phyloP scores from a whole-genome alignment of 208 protist species.

The Acanthamoeba triangularis region DNA sequence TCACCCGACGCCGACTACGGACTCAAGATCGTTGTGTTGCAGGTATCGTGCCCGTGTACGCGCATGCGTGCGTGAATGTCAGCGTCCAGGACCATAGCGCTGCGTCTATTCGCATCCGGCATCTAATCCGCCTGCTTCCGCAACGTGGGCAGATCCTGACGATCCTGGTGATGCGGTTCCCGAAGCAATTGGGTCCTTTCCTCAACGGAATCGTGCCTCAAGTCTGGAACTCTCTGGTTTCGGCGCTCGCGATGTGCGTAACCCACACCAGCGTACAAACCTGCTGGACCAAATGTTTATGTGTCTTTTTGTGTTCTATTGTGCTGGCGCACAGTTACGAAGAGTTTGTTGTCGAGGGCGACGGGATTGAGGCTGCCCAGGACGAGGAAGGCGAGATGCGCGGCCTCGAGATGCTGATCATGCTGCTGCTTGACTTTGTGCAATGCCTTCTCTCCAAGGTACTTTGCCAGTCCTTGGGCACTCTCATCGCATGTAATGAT shows the following conservation, averaged over 20 bases:
- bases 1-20: slow-evolving; percentile 36
- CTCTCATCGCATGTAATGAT: neutral
- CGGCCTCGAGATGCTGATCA: slow-evolving; percentile 44
- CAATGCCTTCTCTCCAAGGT: neutral
- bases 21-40: slow-evolving; percentile 73
- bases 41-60: neutral
- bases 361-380: slow-evolving; percentile 41
- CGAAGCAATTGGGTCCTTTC: slow-evolving; percentile 43
- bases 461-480: neutral
- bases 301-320: neutral
- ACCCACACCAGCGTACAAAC: too few species aligned
- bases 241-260: slow-evolving; percentile 41
- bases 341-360: slow-evolving; percentile 65
- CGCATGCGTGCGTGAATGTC: too few species aligned
- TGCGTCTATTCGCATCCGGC: neutral
- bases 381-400: slow-evolving; percentile 51
- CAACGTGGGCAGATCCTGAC: neutral
- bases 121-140: neutral
- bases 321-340: neutral
- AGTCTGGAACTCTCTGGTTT: slow-evolving; percentile 30
- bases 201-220: slow-evolving; percentile 35
- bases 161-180: slow-evolving; percentile 33
- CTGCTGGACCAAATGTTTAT: neutral
- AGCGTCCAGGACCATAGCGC: neutral
- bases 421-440: slow-evolving; percentile 69